phyloP scores from a whole-genome alignment of 2,329 filamentous ascomycete species.

The Cordyceps pruinosa region DNA sequence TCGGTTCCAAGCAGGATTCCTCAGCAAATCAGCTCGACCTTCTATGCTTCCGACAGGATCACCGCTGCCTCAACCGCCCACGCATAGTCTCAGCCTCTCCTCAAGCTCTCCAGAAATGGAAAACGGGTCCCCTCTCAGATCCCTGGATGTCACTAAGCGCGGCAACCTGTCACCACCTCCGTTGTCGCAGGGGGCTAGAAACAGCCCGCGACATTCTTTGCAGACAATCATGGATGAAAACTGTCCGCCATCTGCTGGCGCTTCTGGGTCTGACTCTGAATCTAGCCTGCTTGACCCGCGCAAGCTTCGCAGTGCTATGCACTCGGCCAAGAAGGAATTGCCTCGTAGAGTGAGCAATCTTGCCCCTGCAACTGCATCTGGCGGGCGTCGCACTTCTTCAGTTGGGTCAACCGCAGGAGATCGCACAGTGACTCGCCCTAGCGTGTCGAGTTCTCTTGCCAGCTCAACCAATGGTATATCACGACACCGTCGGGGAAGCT shows the following conservation, averaged over 20 bases:
- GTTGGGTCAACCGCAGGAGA: conserved; percentile 29
- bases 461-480: conserved; percentile 51
- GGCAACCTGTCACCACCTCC: conserved; percentile 44
- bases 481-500: conserved; percentile 43
- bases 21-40: conserved; percentile 49
- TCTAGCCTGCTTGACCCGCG: conserved; percentile 43
- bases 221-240: conserved; percentile 44
- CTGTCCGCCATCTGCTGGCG: conserved; percentile 37
- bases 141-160: conserved; percentile 42
- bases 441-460: conserved; percentile 37
- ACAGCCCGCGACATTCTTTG: conserved; percentile 28
- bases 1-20: conserved; percentile 83
- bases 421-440: conserved; percentile 21
- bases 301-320: conserved; percentile 49
- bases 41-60: conserved; percentile 47
- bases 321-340: conserved; percentile 43
- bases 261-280: conserved; percentile 39
- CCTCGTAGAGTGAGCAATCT: conserved; percentile 35
- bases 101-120: conserved; percentile 31
- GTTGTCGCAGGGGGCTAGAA: conserved; percentile 24
- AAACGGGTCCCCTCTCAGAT: conserved; percentile 39
- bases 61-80: conserved; percentile 50
- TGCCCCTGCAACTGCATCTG: conserved; percentile 28
- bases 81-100: conserved; percentile 50
- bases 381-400: conserved; percentile 39